Evolutionary conservation across 2,329 filamentous ascomycete genomes (phyloP), one percentile per base, ranked within the genome.

Genomic region (Fusarium sp.): DNA sequence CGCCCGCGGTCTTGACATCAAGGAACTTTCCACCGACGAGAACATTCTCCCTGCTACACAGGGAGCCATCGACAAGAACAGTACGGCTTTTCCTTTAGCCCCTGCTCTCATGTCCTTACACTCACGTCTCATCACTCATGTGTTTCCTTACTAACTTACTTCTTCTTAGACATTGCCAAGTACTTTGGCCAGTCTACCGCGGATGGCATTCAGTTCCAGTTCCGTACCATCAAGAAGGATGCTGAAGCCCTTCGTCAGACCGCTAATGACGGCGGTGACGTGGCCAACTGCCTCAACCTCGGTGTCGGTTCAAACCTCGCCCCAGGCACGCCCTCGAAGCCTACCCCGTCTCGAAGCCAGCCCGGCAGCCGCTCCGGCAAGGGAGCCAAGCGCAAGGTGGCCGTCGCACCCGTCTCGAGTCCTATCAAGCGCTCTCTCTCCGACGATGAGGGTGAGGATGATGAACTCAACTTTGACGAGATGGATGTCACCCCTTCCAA

Each of bases 171-270:
- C 50, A 90, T 91, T 60, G 86, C 88, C 69, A 88, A 86, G 69
- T 87, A 88, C 80, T 91, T 90, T 72, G 90, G 89, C 30, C 88
- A 90, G 66, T 90, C 87, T 4, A 92, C 89, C 0, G 78, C 84
- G 0, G 85, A 86, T 22, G 90, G 90, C 10, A 86, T 91, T n/a
- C 86, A 87, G 73, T 92, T 89, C 78, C 89, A 91, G 76, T 90
- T 92, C 76, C 86, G 90, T 1, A 70, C 79, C 27, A 86, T 91
- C 81, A 90, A 89, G 80, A 84, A 83, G 38, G 84, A 89, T 33
- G 89, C 87, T 33, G 85, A 87, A 43, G 81, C 80, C 3, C 85
- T 91, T 52, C 82, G 84, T 47, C 76, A 82, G 4, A 85, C 86
- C 4, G 83, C 85, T n/a, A 80, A 82, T 25, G 79, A 81, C 2